phyloP scores from a whole-genome alignment of 108 stramenopile genomes.

The Cyclostephanos invisitatus region DNA sequence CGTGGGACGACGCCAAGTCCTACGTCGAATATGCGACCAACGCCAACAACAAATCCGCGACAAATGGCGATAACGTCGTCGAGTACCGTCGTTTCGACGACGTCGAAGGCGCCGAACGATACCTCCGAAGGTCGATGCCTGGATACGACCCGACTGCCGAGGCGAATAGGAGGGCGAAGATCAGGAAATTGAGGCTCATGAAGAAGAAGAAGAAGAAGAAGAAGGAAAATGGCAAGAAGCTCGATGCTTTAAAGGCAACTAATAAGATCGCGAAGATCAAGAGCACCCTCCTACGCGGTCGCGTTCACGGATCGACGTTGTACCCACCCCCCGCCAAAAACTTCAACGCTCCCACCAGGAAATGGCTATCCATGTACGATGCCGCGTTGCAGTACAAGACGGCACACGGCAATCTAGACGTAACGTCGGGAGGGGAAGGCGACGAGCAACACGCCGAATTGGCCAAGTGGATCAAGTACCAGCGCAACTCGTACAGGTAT shows the following conservation, averaged over 20 bases:
- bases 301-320: neutral
- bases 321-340: neutral
- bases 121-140: conserved; percentile 5
- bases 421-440: conserved; percentile 4
- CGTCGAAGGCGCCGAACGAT: conserved; percentile 7
- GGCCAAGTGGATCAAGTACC: conserved; percentile 35
- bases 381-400: conserved; percentile 16
- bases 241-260: neutral
- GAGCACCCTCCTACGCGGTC: neutral
- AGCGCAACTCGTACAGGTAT: conserved; percentile 25
- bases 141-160: neutral
- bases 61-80: too few relatives aligned
- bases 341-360: conserved; percentile 33
- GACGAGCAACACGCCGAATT: conserved; percentile 11
- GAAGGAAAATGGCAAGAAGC: neutral
- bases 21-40: conserved; percentile 28
- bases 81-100: conserved; percentile 25
- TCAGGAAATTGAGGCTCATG: neutral
- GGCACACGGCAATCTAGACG: conserved; percentile 14
- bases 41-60: neutral
- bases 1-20: conserved; percentile 28
- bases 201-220: conserved; percentile 6
- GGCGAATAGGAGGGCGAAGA: neutral
- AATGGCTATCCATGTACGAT: conserved; percentile 40
- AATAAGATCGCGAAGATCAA: conserved; percentile 1